phyloP scores from a whole-genome alignment of 2,329 filamentous ascomycete genomes.

The Penicillium oxalicum region DNA sequence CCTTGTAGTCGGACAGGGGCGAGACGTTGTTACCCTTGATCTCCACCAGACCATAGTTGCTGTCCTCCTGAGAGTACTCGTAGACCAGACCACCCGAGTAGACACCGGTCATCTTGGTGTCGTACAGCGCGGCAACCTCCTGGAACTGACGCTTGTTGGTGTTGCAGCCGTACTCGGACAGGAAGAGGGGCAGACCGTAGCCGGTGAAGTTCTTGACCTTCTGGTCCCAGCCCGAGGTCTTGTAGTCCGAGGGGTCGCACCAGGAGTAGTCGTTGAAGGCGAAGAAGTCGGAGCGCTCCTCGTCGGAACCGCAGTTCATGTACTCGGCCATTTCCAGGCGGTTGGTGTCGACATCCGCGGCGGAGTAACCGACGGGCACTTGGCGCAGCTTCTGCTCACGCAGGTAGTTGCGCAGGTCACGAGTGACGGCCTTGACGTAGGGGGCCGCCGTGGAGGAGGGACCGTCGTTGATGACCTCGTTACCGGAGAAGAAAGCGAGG shows the following conservation, averaged over 20 bases:
- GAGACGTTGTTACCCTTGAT: slow-evolving; percentile 52
- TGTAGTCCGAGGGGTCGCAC: slow-evolving; percentile 70
- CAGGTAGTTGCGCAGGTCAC: slow-evolving; percentile 70
- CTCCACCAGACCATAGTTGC: slow-evolving; percentile 72
- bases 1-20: slow-evolving; percentile 58
- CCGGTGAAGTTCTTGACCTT: slow-evolving; percentile 84
- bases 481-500: slow-evolving; percentile 77
- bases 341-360: slow-evolving; percentile 77
- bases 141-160: slow-evolving; percentile 74
- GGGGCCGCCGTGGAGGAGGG: slow-evolving; percentile 61
- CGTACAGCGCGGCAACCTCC: slow-evolving; percentile 76
- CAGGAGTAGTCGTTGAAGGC: slow-evolving; percentile 80
- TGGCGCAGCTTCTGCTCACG: slow-evolving; percentile 55
- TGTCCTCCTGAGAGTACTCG: slow-evolving; percentile 84
- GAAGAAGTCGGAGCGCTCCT: slow-evolving; percentile 80
- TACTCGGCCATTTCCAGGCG: slow-evolving; percentile 80
- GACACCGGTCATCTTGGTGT: slow-evolving; percentile 71
- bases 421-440: slow-evolving; percentile 72
- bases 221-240: slow-evolving; percentile 71
- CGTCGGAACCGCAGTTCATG: slow-evolving; percentile 87
- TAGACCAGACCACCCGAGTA: slow-evolving; percentile 97
- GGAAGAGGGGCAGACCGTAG: slow-evolving; percentile 85
- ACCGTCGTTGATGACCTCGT: slow-evolving; percentile 70
- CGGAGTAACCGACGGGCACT: slow-evolving; percentile 69
- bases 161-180: slow-evolving; percentile 91